Conservation (phyloP, 441 rosid genomes). For the Daphne laureola region DNA sequence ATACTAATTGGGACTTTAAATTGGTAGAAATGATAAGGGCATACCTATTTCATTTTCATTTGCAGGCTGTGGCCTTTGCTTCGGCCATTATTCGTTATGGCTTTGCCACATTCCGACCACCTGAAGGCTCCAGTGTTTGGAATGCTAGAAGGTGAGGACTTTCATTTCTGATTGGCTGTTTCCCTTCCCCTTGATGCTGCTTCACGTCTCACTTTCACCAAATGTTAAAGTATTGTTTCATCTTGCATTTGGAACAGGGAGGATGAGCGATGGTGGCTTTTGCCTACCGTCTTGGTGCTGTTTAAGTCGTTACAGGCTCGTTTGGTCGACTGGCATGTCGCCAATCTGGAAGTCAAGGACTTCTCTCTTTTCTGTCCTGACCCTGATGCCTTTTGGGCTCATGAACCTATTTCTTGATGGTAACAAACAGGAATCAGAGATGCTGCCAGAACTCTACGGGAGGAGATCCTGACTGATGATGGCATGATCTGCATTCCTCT, state of each 20-base stretch:
- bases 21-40: no score
- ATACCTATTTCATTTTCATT: conserved; percentile 6
- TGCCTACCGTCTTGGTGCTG: conserved; percentile 66
- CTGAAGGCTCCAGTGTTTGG: conserved; percentile 44
- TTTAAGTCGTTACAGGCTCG: conserved; percentile 80
- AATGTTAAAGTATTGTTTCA: not conserved
- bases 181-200: no score
- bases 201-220: no score
- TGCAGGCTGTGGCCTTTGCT: conserved; percentile 84
- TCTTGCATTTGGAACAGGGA: conserved; percentile 39
- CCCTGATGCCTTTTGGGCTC: conserved; percentile 90
- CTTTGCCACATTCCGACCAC: conserved; percentile 32
- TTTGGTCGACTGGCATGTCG: conserved; percentile 85
- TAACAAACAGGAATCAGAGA: conserved; percentile 1
- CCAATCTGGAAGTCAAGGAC: conserved; percentile 82
- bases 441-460: no score
- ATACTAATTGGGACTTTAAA: no score
- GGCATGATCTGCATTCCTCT: conserved; percentile 17
- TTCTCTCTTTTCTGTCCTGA: conserved; percentile 74
- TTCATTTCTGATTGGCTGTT: no score
- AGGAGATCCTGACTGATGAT: conserved; percentile 1
- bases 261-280: conserved; percentile 89
- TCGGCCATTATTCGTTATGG: conserved; percentile 59
- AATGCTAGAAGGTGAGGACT: conserved; percentile 60
- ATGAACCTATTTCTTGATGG: conserved; percentile 56